Base-by-base conservation (phyloP, 2,329 filamentous ascomycete genomes). In the Monilinia laxa region DNA sequence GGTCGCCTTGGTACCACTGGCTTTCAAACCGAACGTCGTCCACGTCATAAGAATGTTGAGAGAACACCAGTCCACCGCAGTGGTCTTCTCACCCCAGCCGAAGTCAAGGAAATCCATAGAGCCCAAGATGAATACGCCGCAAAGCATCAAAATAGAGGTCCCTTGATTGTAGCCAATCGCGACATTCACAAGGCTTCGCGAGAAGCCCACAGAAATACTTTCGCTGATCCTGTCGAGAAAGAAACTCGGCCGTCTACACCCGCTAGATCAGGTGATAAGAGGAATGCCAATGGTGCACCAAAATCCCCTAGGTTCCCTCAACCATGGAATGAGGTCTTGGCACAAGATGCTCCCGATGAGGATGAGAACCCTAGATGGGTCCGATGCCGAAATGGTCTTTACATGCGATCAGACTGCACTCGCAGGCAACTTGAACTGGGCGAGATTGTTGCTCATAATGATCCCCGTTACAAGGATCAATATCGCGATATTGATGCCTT, bases 51-150 rank as follows among this genome's bases (percentile, higher is more conserved):
- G 23, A 47, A 66, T 47, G 20, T 42, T n/a, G 52, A 31, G 11
- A 11, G 23, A 25, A 23, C 28, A 47, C 55, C 55, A n/a, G 23
- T 42, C 31, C 31, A 65, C 45, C 4, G 16, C 18, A 42, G 42
- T 40, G 63, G 66, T 14, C 1, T 68, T 3, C 14, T 66, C 11
- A 65, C 63, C 9, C 2, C n/a, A 38, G 52, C 31, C 2, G 47
- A 65, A 55, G 18, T 62, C 14, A 52, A 16, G 25, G 57, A 51
- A 9, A 58, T 65, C 5, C 51, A 59, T 12, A 52, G 38, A 45
- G 28, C 16, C 4, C 55, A 68, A 38, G 66, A 68, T 38, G 55
- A 53, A 42, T 42, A 54, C 10, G 66, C 66, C 14, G 62, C 52
- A 12, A 66, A 55, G 52, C 54, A 54, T 25, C 28, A 49, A 35